Evolutionary conservation across 2,329 filamentous ascomycete genomes (phyloP).

Genomic region (Juglanconis oblonga): DNA sequence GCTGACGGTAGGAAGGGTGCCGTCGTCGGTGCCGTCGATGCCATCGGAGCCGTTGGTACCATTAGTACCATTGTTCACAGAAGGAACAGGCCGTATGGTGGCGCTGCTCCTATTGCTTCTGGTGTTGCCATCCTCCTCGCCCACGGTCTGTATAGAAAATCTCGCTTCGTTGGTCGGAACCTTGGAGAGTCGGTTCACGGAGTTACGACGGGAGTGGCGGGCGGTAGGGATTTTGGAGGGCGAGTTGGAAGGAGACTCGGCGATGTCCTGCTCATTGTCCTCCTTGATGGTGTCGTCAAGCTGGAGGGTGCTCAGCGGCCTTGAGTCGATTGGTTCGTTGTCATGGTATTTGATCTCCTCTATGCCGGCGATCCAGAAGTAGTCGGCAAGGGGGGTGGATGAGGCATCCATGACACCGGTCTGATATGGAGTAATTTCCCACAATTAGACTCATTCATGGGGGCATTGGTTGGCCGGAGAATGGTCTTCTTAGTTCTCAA

Average conservation of each 20-base stretch:
- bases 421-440: slow-evolving; percentile 9
- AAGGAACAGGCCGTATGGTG: slow-evolving; percentile 51
- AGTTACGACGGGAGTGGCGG: slow-evolving; percentile 61
- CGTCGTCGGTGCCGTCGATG: slow-evolving; percentile 23
- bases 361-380: slow-evolving; percentile 74
- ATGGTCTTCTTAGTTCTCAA: slow-evolving; percentile 3
- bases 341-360: slow-evolving; percentile 66
- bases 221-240: slow-evolving; percentile 35
- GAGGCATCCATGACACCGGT: slow-evolving; percentile 54
- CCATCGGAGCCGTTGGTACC: slow-evolving; percentile 18
- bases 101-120: slow-evolving; percentile 64
- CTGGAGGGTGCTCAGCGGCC: slow-evolving; percentile 35
- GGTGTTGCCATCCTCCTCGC: slow-evolving; percentile 56
- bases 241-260: slow-evolving; percentile 28
- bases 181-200: slow-evolving; percentile 57
- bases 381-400: slow-evolving; percentile 66
- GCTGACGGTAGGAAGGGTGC: slow-evolving; percentile 18
- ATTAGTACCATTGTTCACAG: slow-evolving; percentile 24
- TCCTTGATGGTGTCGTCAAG: slow-evolving; percentile 61
- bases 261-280: slow-evolving; percentile 56
- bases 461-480: slow-evolving; percentile 15
- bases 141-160: slow-evolving; percentile 50
- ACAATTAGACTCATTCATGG: slow-evolving; percentile 14
- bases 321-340: slow-evolving; percentile 25
- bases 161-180: slow-evolving; percentile 44